Conservation (phyloP, 345 rosid species). For the Anastatica hierochuntica region DNA sequence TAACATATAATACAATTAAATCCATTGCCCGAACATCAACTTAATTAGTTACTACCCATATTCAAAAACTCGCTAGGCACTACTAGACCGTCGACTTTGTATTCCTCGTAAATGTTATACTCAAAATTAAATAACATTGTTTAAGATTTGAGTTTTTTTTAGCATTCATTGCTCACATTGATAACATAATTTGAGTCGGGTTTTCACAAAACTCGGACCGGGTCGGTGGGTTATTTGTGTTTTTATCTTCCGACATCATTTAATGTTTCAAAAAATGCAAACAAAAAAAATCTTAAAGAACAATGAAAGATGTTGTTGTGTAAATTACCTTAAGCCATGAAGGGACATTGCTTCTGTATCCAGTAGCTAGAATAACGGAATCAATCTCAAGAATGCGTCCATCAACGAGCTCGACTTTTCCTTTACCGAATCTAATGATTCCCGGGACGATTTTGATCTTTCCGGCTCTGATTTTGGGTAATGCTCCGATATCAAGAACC, state of each 20-base stretch:
- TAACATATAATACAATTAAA: too few species aligned
- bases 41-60: background rate
- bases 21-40: background rate
- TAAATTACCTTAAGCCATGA: conserved; percentile 71
- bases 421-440: conserved; percentile 42
- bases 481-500: conserved; percentile 66
- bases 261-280: background rate
- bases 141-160: background rate
- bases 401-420: conserved; percentile 55
- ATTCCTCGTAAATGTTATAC: too few species aligned
- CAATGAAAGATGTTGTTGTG: too few species aligned
- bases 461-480: conserved; percentile 58
- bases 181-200: conserved; percentile 4
- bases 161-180: conserved; percentile 13
- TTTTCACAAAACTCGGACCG: conserved; percentile 21
- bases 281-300: background rate
- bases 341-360: conserved; percentile 89
- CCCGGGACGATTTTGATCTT: conserved; percentile 63
- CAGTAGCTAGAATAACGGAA: conserved; percentile 76
- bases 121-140: background rate
- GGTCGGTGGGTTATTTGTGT: conserved; percentile 22
- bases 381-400: conserved; percentile 52
- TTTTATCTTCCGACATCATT: conserved; percentile 18
- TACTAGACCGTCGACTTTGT: too few species aligned
- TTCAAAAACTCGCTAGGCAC: too few species aligned